phyloP scores from a whole-genome alignment of 2,329 filamentous ascomycete species.

The Dothiorella sarmentorum region DNA sequence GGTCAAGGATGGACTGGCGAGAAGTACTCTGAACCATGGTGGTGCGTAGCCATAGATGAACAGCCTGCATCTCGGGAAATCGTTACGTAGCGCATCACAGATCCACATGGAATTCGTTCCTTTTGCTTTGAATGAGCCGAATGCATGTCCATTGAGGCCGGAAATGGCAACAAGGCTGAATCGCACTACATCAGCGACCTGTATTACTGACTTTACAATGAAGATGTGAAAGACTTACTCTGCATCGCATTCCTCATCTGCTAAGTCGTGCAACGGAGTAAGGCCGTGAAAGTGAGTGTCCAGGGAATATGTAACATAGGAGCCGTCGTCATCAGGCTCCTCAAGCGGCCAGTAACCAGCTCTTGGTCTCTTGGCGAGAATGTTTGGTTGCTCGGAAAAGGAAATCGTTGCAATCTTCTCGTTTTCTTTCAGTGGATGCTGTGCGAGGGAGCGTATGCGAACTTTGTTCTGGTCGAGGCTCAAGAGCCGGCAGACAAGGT shows the following conservation, averaged over 20 bases:
- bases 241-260: neutral
- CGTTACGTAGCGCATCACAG: neutral
- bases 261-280: neutral
- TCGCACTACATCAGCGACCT: neutral
- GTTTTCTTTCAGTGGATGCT: neutral
- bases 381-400: neutral
- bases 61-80: neutral
- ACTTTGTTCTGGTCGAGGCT: neutral
- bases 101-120: neutral
- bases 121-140: constrained; percentile 7
- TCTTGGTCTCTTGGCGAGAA: neutral
- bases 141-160: neutral
- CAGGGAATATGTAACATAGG: neutral
- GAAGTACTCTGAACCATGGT: neutral
- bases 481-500: neutral
- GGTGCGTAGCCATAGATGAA: neutral
- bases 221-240: neutral
- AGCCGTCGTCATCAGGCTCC: neutral
- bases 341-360: neutral
- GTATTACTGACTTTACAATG: too few species aligned
- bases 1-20: neutral
- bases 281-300: neutral
- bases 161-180: neutral
- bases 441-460: neutral
- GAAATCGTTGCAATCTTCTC: neutral